These are phyloP conservation scores for Plasmodium gaboni DNA, from an alignment of 169 alveolate genomes.

Conservation along the genomic window DNA sequence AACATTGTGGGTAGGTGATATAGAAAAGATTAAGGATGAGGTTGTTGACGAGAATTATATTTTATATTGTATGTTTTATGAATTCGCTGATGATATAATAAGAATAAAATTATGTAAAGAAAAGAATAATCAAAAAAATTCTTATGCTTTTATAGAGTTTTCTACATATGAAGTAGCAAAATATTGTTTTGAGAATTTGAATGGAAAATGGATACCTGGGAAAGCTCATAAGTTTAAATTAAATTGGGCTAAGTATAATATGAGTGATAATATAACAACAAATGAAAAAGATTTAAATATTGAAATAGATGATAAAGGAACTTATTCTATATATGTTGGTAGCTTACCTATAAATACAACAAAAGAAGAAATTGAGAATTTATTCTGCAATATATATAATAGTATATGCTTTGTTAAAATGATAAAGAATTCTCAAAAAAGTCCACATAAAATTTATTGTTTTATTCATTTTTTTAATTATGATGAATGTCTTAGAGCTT, in stretches of 20 bases:
- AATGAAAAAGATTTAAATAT: slow-evolving; percentile 38
- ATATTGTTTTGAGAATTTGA: slow-evolving; percentile 67
- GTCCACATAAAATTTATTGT: slow-evolving; percentile 56
- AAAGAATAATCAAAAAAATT: slow-evolving; percentile 45
- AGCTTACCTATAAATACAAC: slow-evolving; percentile 60
- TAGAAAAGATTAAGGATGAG: slow-evolving; percentile 68
- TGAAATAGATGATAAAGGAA: slow-evolving; percentile 71
- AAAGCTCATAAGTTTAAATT: slow-evolving; percentile 52
- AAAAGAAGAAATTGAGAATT: slow-evolving; percentile 70
- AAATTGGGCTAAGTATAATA: slow-evolving; percentile 73
- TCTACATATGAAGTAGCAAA: slow-evolving; percentile 54
- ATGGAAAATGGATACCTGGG: slow-evolving; percentile 77
- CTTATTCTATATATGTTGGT: slow-evolving; percentile 74
- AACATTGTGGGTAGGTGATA: slow-evolving; percentile 74
- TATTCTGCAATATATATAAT: slow-evolving; percentile 24
- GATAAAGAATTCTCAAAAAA: slow-evolving; percentile 57
- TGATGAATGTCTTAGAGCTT: slow-evolving; percentile 65
- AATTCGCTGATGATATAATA: slow-evolving; percentile 69
- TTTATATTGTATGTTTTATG: slow-evolving; percentile 68
- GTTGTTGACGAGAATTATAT: slow-evolving; percentile 70
- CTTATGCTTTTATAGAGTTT: slow-evolving; percentile 73
- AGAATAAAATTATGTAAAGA: slow-evolving; percentile 75
- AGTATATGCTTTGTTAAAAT: slow-evolving; percentile 72
- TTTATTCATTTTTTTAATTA: slow-evolving; percentile 71
- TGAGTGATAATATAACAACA: slow-evolving; percentile 34